These are phyloP conservation scores for Ophioceras dolichostomum DNA, from an alignment of 2,329 filamentous ascomycete genomes.

Conservation along the genomic window DNA sequence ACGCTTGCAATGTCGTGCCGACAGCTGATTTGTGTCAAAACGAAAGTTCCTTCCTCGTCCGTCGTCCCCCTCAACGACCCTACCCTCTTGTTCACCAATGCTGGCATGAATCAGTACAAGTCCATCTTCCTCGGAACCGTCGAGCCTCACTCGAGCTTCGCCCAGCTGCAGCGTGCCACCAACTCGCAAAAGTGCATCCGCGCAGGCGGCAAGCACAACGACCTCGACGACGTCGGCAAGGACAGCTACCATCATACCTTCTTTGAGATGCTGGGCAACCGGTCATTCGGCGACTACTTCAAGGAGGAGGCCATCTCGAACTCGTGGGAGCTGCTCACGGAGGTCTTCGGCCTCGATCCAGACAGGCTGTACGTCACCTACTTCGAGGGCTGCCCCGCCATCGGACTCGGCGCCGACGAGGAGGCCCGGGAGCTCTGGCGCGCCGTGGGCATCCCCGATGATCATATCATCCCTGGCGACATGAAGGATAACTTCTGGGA, in stretches of 20 bases:
- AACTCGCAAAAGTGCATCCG: slow-evolving; percentile 80
- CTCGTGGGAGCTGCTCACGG: slow-evolving; percentile 91
- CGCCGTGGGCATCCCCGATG: slow-evolving; percentile 73
- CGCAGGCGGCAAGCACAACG: slow-evolving; percentile 93
- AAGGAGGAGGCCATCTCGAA: slow-evolving; percentile 85
- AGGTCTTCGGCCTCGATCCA: slow-evolving; percentile 77
- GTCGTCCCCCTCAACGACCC: slow-evolving; percentile 95
- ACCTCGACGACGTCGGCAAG: slow-evolving; percentile 98
- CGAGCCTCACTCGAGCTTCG: slow-evolving; percentile 79
- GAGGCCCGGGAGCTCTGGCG: slow-evolving; percentile 88
- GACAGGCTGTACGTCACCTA: slow-evolving; percentile 88
- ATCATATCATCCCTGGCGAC: slow-evolving; percentile 87
- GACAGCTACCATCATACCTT: slow-evolving; percentile 98
- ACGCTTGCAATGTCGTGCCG: no score
- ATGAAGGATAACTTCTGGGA: slow-evolving; percentile 99
- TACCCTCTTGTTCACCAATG: slow-evolving; percentile 95
- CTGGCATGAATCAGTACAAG: slow-evolving; percentile 99
- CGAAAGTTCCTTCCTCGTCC: slow-evolving; percentile 91
- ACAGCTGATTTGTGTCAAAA: no score
- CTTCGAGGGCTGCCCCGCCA: slow-evolving; percentile 74
- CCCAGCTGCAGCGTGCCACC: slow-evolving; percentile 77
- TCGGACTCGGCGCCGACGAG: slow-evolving; percentile 73
- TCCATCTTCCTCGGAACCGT: slow-evolving; percentile 93
- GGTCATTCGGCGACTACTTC: slow-evolving; percentile 95
- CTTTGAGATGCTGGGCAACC: slow-evolving; percentile 99